Evolutionary conservation across 176 grass and related monocot genomes (phyloP).

Genomic region (Thalia dealbata): DNA sequence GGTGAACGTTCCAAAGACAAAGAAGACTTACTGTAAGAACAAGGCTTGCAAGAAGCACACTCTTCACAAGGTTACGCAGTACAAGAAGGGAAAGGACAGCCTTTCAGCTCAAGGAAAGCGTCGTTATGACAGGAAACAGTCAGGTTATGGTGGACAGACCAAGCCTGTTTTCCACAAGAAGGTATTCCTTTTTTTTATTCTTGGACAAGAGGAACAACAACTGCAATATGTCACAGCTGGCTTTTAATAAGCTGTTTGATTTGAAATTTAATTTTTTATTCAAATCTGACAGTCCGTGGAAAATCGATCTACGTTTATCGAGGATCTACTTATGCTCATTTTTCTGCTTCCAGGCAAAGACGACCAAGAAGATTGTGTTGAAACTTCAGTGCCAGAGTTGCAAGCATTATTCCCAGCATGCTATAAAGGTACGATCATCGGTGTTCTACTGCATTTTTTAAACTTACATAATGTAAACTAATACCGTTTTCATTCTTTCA

Average conservation of each 20-base stretch:
- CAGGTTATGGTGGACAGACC: constrained; percentile 27
- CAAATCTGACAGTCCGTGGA: neutral
- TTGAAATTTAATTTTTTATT: neutral
- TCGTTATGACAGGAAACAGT: constrained; percentile 26
- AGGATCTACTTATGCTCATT: neutral
- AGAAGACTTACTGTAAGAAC: constrained; percentile 30
- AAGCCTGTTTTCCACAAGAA: constrained; percentile 32
- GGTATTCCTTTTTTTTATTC: no score
- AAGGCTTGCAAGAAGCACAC: constrained; percentile 23
- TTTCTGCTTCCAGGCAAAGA: constrained; percentile 17
- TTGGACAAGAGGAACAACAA: no score
- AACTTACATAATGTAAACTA: neutral
- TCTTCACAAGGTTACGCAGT: constrained; percentile 29
- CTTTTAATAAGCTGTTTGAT: neutral
- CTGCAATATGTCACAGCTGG: neutral
- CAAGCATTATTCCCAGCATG: constrained; percentile 28
- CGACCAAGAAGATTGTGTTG: constrained; percentile 26
- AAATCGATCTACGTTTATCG: no score
- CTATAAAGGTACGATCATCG: constrained; percentile 12
- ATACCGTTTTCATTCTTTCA: neutral
- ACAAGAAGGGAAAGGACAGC: constrained; percentile 28
- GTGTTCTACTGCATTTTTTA: neutral
- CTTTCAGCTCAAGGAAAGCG: constrained; percentile 29
- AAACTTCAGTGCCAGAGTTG: constrained; percentile 26
- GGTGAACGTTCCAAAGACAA: constrained; percentile 28